Base-by-base conservation (phyloP, 1,284 basidiomycete genomes). In the Fomitopsis schrenkii region DNA sequence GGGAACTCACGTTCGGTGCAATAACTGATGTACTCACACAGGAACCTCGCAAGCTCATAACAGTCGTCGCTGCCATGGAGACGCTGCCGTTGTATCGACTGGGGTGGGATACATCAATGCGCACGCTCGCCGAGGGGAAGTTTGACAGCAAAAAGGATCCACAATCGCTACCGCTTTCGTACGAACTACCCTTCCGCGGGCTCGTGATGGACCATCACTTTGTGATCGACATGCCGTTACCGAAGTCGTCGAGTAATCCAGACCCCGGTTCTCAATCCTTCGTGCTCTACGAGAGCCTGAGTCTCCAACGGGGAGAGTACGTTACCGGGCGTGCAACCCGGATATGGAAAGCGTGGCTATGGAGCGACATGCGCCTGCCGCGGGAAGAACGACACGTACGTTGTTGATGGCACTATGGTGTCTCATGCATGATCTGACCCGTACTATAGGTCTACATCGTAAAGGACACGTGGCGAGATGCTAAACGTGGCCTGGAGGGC, bases 381-480 rank as follows among this genome's bases (percentile, higher is more conserved):
- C 22, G 22, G 15, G 14, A n/a, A 14, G 17, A 54, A 36, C 53
- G 61, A 12, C 5, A n/a, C 12, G 61, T 62, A 19, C 12, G 59
- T 48, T 15, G 19, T 12, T 10, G 9, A 12, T 14, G 8, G 10
- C 1, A 8, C 14, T 26, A 22, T 22, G 1, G 6, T 26, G 0
- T 14, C 38, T 40, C 14, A 40, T 46, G 44, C 3, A 40, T 40
- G 5, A 8, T 8, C 44, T 62, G 40, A 54, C 26, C 10, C 12
- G 9, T 59, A 12, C 10, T 22, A 17, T 28, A 63, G 62, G 48
- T 50, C 5, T 63, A 55, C 45, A 44, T 63, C n/a, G 33, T 58
- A 2, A 63, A 62, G 53, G 62, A 63, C 33, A 46, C 55, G 9
- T 63, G 62, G 62, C 19, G 60, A 42, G 62, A 63, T 42, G 60